Base-by-base conservation (phyloP, 495 filamentous ascomycete genomes). In the Rhypophila decipiens region DNA sequence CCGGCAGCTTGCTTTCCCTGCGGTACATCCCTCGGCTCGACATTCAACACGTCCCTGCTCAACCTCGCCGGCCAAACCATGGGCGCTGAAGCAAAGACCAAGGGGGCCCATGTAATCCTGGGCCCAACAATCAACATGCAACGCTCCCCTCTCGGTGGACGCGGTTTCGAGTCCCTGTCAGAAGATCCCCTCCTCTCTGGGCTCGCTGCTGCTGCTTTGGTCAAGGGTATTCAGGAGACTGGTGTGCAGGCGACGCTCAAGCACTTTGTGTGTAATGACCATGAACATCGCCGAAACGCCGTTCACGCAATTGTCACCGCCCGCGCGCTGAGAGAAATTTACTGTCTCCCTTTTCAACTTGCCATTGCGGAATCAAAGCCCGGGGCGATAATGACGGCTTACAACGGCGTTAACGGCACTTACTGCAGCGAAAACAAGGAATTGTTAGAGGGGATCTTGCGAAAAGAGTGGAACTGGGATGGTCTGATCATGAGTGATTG, bases 191-290 rank as follows among this genome's bases (percentile, higher is more conserved):
- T 84, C 8, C 71, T 91, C 2, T 78, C 85, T 3, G 87, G 87
- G 0, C 72, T 73, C 4, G 66, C 84, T 19, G 85, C 86, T 17
- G 85, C 82, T 0, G 67, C 79, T 35, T 69, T 85, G 24, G 77
- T 82, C 49, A 79, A 79, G 51, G 85, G 85, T 10, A 76, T 91
- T 33, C 84, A 91, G 60, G 74, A 73, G 24, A 83, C 78, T 31
- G 83, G 84, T 2, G 77, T 90, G 19, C 79, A 77, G 19, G 82
- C 85, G 0, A 86, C 83, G 1, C 67, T 88, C 40, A 91, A 90
- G 71, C 87, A 91, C 58, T 91, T 87, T 56, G 80, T 86, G n/a
- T 83, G 79, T 51, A 91, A 90, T 60, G 87, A 90, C 56, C 82
- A 85, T 57, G 86, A 91, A 56, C 79, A 85, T 47, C 77, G 80